phyloP scores from a whole-genome alignment of 2,329 filamentous ascomycete genomes.

The Neoascochyta sp. region DNA sequence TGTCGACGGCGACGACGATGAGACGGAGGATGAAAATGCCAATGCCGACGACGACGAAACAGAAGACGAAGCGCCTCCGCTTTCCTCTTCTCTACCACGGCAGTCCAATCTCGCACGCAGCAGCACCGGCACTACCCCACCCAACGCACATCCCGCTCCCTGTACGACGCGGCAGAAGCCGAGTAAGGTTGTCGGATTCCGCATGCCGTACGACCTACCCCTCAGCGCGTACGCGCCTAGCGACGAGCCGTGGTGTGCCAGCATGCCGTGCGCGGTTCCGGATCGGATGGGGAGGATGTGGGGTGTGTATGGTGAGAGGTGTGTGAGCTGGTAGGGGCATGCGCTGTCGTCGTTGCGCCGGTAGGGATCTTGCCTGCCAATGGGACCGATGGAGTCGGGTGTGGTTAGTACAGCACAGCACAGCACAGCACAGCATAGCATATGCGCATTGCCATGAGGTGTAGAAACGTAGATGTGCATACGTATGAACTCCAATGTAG shows the following conservation, averaged over 20 bases:
- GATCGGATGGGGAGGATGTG: constrained; percentile 56
- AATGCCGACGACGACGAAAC: constrained; percentile 12
- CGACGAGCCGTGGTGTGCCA: constrained; percentile 77
- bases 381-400: too few species aligned
- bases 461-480: too few species aligned
- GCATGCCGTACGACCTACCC: constrained; percentile 81
- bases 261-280: constrained; percentile 54
- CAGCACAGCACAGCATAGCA: not conserved
- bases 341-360: not conserved
- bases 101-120: too few species aligned
- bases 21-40: constrained; percentile 9
- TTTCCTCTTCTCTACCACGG: too few species aligned
- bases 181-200: constrained; percentile 57
- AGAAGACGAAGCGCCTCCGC: constrained; percentile 2
- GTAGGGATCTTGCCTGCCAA: not conserved
- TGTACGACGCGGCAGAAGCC: too few species aligned
- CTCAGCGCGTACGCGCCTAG: constrained; percentile 59
- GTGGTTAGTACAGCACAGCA: not conserved
- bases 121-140: too few species aligned
- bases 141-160: too few species aligned
- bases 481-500: too few species aligned
- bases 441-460: not conserved
- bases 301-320: constrained; percentile 22
- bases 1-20: not conserved
- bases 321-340: not conserved